These are phyloP conservation scores for Lagerstroemia speciosa DNA, from an alignment of 345 rosid species.

Conservation along the genomic window DNA sequence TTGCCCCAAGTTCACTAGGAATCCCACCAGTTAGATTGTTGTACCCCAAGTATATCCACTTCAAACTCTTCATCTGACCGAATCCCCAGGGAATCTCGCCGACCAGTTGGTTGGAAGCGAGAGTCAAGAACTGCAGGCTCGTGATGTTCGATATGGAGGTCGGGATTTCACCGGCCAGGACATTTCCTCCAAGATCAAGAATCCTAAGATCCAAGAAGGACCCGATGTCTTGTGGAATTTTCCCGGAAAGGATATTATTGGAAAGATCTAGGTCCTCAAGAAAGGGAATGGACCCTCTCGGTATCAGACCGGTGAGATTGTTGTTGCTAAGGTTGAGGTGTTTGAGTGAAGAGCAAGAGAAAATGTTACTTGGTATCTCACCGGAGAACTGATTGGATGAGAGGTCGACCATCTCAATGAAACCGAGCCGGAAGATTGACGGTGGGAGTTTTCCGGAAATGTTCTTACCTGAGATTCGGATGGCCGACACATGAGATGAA, in stretches of 20 bases:
- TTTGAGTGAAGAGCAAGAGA: conserved; percentile 43
- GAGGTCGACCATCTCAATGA: conserved; percentile 44
- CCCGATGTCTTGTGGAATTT: conserved; percentile 43
- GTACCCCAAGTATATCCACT: conserved; percentile 83
- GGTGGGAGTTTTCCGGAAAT: conserved; percentile 46
- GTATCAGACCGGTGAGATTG: conserved; percentile 64
- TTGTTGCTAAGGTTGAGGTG: conserved; percentile 77
- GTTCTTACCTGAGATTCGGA: conserved; percentile 53
- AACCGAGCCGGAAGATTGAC: conserved; percentile 43
- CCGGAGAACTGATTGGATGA: conserved; percentile 60
- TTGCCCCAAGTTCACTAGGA: conserved; percentile 48
- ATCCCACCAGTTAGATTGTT: conserved; percentile 78
- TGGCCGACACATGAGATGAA: conserved; percentile 32
- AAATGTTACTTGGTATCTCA: conserved; percentile 37
- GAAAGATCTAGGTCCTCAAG: conserved; percentile 70
- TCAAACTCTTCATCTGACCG: conserved; percentile 43
- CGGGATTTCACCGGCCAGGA: conserved; percentile 54
- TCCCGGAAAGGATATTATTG: conserved; percentile 67
- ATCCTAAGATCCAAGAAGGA: conserved; percentile 36
- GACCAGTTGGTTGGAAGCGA: conserved; percentile 68
- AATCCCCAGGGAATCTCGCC: conserved; percentile 50
- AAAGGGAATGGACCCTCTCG: conserved; percentile 21
- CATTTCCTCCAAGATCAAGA: conserved; percentile 86
- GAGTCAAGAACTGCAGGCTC: conserved; percentile 46
- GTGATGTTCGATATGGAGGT: conserved; percentile 36